Percentiles rank a stretch among this genome's conserved stretches.
Evolutionary conservation across 345 rosid genomes (phyloP).

Genomic region (Murraya koenigii): DNA sequence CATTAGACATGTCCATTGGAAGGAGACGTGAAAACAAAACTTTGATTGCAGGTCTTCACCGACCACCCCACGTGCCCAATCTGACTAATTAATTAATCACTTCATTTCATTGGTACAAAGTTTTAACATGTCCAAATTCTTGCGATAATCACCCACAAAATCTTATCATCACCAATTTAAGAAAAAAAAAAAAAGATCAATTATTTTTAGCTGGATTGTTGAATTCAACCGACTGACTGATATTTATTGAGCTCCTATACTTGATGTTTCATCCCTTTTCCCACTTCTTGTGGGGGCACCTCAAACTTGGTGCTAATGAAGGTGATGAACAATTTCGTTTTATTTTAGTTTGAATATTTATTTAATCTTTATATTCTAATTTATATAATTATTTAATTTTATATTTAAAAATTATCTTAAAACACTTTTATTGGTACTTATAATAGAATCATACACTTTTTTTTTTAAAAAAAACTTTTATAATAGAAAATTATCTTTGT

Average conservation of each 20-base stretch:
- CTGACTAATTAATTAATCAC: conserved; percentile 6
- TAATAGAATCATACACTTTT: too few species aligned
- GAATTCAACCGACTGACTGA: not conserved
- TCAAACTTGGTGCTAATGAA: not conserved
- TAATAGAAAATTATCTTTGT: too few species aligned
- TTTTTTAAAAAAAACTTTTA: too few species aligned
- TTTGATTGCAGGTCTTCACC: conserved; percentile 3
- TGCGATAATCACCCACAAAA: not conserved
- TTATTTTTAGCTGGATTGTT: not conserved
- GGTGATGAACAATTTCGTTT: not conserved
- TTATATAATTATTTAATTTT: too few species aligned
- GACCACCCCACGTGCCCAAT: conserved; percentile 18
- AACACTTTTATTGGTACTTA: too few species aligned
- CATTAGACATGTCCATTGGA: too few species aligned
- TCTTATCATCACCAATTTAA: not conserved
- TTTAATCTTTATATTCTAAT: too few species aligned
- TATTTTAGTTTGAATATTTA: not conserved
- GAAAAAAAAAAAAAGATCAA: not conserved
- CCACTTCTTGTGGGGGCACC: not conserved
- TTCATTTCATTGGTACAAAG: not conserved
- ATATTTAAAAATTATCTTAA: too few species aligned
- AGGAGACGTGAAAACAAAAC: not conserved
- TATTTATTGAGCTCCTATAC: not conserved
- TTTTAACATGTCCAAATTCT: not conserved
- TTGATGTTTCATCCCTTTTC: not conserved